Conservation (phyloP, 1,284 basidiomycete species). For the Cutaneotrichosporon cyanovorans region DNA sequence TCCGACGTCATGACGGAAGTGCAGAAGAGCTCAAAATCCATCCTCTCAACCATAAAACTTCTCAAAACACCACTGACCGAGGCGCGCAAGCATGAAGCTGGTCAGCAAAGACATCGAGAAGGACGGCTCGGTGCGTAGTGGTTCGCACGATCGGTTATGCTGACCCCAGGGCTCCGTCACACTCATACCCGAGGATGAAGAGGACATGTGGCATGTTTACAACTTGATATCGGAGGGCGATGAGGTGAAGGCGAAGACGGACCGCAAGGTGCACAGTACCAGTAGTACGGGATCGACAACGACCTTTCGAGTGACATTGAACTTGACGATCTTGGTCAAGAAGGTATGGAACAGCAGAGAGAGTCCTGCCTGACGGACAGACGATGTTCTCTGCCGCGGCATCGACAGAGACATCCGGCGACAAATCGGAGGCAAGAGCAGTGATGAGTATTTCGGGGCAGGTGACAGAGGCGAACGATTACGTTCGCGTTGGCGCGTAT, state of each 20-base stretch:
- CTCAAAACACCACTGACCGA: no score
- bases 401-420: slow-evolving; percentile 46
- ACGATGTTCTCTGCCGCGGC: slow-evolving; percentile 62
- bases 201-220: slow-evolving; percentile 99
- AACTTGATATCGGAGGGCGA: slow-evolving; percentile 91
- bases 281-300: slow-evolving; percentile 89
- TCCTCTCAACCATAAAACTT: no score
- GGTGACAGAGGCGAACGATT: slow-evolving; percentile 80
- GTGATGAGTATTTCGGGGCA: slow-evolving; percentile 80
- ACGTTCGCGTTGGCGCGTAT: slow-evolving; percentile 89
- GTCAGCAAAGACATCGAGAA: slow-evolving; percentile 65
- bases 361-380: slow-evolving; percentile 14
- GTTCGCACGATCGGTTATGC: not conserved
- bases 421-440: slow-evolving; percentile 48
- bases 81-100: slow-evolving; percentile 53
- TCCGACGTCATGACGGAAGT: slow-evolving; percentile 5
- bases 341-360: slow-evolving; percentile 43
- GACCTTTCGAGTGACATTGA: slow-evolving; percentile 77
- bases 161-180: slow-evolving; percentile 69
- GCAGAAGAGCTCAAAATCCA: no score
- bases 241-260: slow-evolving; percentile 75
- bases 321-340: slow-evolving; percentile 74
- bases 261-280: slow-evolving; percentile 65
- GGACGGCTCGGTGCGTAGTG: slow-evolving; percentile 57
- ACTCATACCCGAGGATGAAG: slow-evolving; percentile 87